Conservation (phyloP, 1,284 basidiomycete species). For the Microbotryomycetes sp. region DNA sequence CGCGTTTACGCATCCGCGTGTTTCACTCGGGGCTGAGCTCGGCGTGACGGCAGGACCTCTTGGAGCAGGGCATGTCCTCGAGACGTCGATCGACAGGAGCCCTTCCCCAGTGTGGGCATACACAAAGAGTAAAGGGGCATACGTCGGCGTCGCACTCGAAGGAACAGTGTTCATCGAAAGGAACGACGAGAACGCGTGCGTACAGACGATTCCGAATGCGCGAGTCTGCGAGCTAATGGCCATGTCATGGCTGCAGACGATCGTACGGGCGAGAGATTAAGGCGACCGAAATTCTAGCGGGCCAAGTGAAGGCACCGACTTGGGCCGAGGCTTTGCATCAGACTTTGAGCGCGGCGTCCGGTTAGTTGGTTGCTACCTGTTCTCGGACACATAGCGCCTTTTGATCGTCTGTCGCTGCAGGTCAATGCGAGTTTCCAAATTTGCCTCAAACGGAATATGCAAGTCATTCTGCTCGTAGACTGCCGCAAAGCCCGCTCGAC, state of each 20-base stretch:
- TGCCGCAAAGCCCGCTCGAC: slow-evolving; percentile 19
- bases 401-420: neutral
- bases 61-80: slow-evolving; percentile 40
- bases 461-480: slow-evolving; percentile 1
- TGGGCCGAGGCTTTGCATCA: slow-evolving; percentile 9
- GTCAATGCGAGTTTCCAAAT: neutral
- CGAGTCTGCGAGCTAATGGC: neutral
- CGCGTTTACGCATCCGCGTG: slow-evolving; percentile 13
- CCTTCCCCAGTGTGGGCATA: slow-evolving; percentile 39
- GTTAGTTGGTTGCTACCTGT: neutral
- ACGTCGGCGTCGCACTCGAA: slow-evolving; percentile 39
- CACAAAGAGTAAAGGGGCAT: slow-evolving; percentile 40
- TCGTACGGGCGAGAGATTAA: slow-evolving; percentile 6
- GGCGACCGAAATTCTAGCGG: slow-evolving; percentile 14
- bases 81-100: slow-evolving; percentile 33
- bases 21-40: slow-evolving; percentile 36
- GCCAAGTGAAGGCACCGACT: neutral
- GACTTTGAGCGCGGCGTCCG: slow-evolving; percentile 14
- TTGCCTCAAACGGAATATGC: neutral
- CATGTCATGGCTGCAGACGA: neutral
- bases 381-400: neutral
- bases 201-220: neutral
- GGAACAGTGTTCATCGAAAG: slow-evolving; percentile 35
- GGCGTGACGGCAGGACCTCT: slow-evolving; percentile 37
- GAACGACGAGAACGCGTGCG: slow-evolving; percentile 24